phyloP scores from a whole-genome alignment of 139 green algal species.

The Pseudopediastrum boryanum region DNA sequence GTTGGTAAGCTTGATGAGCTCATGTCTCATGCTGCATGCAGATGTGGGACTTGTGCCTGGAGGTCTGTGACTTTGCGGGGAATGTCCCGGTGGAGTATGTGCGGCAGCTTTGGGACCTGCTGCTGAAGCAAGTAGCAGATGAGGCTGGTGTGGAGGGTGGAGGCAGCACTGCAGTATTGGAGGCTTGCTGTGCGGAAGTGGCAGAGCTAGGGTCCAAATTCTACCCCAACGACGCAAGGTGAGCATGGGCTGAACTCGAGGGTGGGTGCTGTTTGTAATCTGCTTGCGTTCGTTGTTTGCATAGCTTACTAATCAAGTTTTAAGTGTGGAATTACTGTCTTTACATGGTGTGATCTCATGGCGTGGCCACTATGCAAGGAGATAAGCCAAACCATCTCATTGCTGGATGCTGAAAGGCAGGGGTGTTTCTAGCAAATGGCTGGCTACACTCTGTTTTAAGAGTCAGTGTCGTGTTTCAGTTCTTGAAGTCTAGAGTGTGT shows the following conservation, averaged over 20 bases:
- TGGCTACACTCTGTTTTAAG: too few species aligned
- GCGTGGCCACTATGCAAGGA: too few species aligned
- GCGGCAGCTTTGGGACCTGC: conserved; percentile 84
- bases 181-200: conserved; percentile 43
- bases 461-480: too few species aligned
- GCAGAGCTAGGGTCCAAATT: conserved; percentile 59
- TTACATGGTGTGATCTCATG: too few species aligned
- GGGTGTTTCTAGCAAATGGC: too few species aligned
- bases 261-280: neutral
- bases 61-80: conserved; percentile 74
- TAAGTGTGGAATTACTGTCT: too few species aligned
- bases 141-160: neutral
- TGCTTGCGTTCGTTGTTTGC: neutral
- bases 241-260: neutral
- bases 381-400: too few species aligned
- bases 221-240: conserved; percentile 68
- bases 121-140: conserved; percentile 55
- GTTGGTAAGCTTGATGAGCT: too few species aligned
- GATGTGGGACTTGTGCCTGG: conserved; percentile 79
- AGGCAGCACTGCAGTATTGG: conserved; percentile 34
- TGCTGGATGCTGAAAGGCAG: too few species aligned
- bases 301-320: too few species aligned
- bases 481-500: too few species aligned
- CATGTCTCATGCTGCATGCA: too few species aligned
- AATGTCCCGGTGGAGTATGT: conserved; percentile 51